Evolutionary conservation across 208 protist species (phyloP).

Genomic region (Angomonas ambiguus): DNA sequence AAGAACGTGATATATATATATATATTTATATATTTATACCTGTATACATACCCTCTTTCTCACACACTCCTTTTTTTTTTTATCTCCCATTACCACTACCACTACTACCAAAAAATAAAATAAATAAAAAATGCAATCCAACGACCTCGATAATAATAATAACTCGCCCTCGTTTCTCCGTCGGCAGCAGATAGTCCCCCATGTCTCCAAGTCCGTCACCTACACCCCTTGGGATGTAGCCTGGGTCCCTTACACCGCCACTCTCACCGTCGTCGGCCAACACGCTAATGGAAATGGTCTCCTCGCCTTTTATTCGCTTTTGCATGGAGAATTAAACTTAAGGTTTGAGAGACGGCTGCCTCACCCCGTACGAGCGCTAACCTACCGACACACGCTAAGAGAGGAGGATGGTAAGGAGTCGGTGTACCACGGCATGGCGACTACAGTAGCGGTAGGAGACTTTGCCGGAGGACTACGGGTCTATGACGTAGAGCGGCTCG

Average conservation of each 20-base stretch:
- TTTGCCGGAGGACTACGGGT: constrained; percentile 84
- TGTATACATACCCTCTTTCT: not conserved
- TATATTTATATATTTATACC: not conserved
- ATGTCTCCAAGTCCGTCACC: constrained; percentile 85
- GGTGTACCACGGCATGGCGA: not conserved
- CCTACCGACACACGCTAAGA: constrained; percentile 73
- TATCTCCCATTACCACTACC: too few species aligned
- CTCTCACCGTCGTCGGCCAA: constrained; percentile 76
- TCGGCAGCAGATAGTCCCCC: constrained; percentile 91
- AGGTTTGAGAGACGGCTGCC: constrained; percentile 47
- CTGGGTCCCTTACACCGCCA: constrained; percentile 86
- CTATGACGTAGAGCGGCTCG: constrained; percentile 70
- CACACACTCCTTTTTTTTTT: not conserved
- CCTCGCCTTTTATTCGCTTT: constrained; percentile 73
- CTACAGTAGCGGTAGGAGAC: constrained; percentile 75
- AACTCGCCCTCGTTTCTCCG: constrained; percentile 2
- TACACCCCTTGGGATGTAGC: constrained; percentile 89
- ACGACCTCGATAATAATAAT: not conserved
- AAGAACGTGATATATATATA: not conserved
- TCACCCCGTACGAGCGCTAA: constrained; percentile 88
- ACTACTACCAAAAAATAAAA: not conserved
- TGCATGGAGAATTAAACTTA: constrained; percentile 66
- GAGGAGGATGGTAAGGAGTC: constrained; percentile 9
- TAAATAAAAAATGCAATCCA: not conserved
- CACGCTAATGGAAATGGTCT: constrained; percentile 87